phyloP scores from a whole-genome alignment of 2,329 filamentous ascomycete species.

The Fusarium tricinctum region DNA sequence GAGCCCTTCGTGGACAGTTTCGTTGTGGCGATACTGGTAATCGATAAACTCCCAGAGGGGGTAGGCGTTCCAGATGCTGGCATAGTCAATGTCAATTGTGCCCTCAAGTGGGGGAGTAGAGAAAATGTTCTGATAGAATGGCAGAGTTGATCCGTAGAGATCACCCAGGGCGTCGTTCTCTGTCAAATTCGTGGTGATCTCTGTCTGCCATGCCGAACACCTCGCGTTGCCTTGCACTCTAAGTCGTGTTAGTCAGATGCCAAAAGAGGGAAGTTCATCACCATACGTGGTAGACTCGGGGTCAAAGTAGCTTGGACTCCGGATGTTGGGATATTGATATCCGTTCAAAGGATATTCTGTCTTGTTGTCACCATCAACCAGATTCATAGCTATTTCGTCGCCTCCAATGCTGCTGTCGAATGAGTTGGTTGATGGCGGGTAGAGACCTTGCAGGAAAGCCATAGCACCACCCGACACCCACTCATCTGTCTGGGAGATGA shows the following conservation, averaged over 20 bases:
- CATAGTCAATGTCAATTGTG: conserved; percentile 52
- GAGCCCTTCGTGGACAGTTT: conserved; percentile 58
- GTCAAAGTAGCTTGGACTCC: conserved; percentile 63
- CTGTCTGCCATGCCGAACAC: conserved; percentile 57
- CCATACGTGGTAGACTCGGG: conserved; percentile 62
- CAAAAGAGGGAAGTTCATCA: background rate
- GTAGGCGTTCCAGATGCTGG: conserved; percentile 65
- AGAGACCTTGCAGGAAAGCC: conserved; percentile 87
- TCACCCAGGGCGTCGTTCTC: conserved; percentile 44
- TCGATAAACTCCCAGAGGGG: conserved; percentile 68
- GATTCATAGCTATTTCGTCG: conserved; percentile 60
- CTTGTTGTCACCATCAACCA: conserved; percentile 56
- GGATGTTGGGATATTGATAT: conserved; percentile 83
- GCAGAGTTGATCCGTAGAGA: conserved; percentile 49
- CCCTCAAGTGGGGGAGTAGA: conserved; percentile 55
- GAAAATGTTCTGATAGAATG: conserved; percentile 62
- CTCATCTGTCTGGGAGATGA: conserved; percentile 59
- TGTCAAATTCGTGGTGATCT: conserved; percentile 48
- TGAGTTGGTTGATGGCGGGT: conserved; percentile 73
- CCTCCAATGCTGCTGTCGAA: conserved; percentile 52
- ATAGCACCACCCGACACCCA: conserved; percentile 76
- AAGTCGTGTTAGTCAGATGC: background rate
- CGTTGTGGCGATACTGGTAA: conserved; percentile 68
- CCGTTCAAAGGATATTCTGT: conserved; percentile 78
- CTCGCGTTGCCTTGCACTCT: conserved; percentile 58